phyloP scores from a whole-genome alignment of 208 protist species.

The Sergeia podlipaevii region DNA sequence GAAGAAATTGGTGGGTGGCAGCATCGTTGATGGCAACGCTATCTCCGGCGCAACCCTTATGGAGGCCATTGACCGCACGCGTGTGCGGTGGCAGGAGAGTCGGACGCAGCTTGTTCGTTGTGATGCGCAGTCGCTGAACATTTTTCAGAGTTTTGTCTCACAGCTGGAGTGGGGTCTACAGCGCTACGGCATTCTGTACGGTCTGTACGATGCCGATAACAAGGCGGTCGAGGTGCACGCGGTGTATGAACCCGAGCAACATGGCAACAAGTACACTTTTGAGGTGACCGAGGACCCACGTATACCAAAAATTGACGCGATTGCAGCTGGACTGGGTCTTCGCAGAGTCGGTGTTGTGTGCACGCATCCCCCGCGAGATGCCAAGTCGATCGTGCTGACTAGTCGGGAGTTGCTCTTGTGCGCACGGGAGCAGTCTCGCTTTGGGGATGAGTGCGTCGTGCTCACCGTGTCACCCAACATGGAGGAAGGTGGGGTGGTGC shows the following conservation, averaged over 20 bases:
- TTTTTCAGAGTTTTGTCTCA: conserved; percentile 82
- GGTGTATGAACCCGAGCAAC: conserved; percentile 86
- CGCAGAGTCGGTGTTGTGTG: conserved; percentile 77
- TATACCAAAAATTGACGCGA: conserved; percentile 33
- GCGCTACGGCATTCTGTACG: conserved; percentile 86
- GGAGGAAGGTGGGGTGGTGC: conserved; percentile 19
- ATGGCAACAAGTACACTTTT: conserved; percentile 53
- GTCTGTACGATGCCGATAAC: conserved; percentile 36
- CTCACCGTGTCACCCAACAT: conserved; percentile 67
- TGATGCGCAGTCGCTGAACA: conserved; percentile 68
- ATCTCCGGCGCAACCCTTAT: conserved; percentile 57
- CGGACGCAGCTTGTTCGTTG: conserved; percentile 67
- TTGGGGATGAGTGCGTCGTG: conserved; percentile 86
- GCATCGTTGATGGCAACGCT: conserved; percentile 44
- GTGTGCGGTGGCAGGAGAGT: conserved; percentile 72
- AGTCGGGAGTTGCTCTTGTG: conserved; percentile 75
- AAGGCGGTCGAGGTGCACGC: conserved; percentile 71
- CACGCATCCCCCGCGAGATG: conserved; percentile 65
- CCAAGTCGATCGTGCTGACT: conserved; percentile 28
- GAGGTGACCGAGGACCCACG: conserved; percentile 34
- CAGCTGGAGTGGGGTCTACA: conserved; percentile 74
- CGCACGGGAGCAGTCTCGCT: conserved; percentile 73
- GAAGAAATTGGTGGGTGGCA: conserved; percentile 61
- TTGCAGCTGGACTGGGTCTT: conserved; percentile 68
- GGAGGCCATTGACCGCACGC: conserved; percentile 68